phyloP scores from a whole-genome alignment of 2,329 filamentous ascomycete genomes.

The Talaromyces rugulosus region DNA sequence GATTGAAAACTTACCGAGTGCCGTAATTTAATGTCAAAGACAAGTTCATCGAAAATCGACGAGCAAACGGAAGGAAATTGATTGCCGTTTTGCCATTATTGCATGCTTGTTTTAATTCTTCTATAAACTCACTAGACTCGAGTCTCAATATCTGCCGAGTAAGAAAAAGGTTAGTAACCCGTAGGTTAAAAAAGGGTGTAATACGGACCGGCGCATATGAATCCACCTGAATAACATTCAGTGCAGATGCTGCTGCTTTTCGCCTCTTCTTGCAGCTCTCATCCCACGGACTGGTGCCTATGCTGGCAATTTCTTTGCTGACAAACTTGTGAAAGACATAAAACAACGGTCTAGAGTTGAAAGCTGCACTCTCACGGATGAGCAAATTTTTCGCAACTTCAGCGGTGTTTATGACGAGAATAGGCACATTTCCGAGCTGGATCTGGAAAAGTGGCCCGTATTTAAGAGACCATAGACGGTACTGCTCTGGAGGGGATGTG shows the following conservation, averaged over 20 bases:
- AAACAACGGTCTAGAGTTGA: constrained; percentile 41
- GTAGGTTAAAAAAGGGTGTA: not conserved
- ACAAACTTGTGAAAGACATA: constrained; percentile 44
- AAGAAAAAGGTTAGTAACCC: not conserved
- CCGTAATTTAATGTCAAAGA: constrained; percentile 13
- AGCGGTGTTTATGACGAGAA: constrained; percentile 42
- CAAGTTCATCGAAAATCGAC: constrained; percentile 11
- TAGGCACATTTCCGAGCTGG: constrained; percentile 42
- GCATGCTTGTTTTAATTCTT: constrained; percentile 8
- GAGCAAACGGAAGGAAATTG: constrained; percentile 9
- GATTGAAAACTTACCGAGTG: constrained; percentile 1
- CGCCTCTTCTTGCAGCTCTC: constrained; percentile 14
- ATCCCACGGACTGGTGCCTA: constrained; percentile 14
- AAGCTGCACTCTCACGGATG: constrained; percentile 37
- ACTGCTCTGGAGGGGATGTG: constrained; percentile 28
- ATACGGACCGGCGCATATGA: constrained; percentile 9
- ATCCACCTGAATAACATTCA: constrained; percentile 12
- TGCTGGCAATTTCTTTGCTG: constrained; percentile 13
- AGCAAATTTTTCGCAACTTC: constrained; percentile 39
- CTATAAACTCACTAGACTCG: constrained; percentile 12
- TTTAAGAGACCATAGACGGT: constrained; percentile 38
- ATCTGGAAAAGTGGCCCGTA: constrained; percentile 44
- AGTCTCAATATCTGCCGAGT: constrained; percentile 6
- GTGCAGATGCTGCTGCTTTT: constrained; percentile 12
- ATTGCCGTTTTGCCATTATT: constrained; percentile 4